phyloP scores from a whole-genome alignment of 1,139 yeast species.

The Spencermartinsiella ligniputridi region DNA sequence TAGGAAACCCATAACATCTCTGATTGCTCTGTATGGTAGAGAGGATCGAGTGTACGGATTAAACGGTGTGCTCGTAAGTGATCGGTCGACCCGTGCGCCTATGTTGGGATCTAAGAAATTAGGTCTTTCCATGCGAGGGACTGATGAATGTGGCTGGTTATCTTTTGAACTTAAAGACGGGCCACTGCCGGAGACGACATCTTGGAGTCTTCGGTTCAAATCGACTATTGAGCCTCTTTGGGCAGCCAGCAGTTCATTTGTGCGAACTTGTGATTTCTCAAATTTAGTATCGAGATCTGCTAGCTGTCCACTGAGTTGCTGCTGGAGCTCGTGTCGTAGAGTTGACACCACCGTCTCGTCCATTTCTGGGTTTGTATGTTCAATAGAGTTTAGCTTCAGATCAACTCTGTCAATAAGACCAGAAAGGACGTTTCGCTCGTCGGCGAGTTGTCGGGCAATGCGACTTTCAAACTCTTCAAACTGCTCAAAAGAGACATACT shows the following conservation, averaged over 20 bases:
- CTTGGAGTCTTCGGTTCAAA: slow-evolving; percentile 5
- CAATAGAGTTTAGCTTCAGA: neutral
- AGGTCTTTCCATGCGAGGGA: slow-evolving; percentile 19
- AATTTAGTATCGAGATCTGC: neutral
- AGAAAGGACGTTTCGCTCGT: neutral
- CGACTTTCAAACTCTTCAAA: slow-evolving; percentile 1
- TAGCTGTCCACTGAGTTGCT: slow-evolving; percentile 1
- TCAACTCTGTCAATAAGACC: neutral
- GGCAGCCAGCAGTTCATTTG: slow-evolving; percentile 9
- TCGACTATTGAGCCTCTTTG: slow-evolving; percentile 8
- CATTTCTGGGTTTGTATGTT: neutral
- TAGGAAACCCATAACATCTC: slow-evolving; percentile 16
- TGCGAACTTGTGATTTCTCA: slow-evolving; percentile 8
- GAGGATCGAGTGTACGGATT: slow-evolving; percentile 21
- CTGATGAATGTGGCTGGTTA: neutral
- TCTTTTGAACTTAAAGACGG: neutral
- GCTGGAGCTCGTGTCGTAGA: slow-evolving; percentile 7
- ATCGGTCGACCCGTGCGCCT: slow-evolving; percentile 31
- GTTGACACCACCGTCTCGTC: neutral
- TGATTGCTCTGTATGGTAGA: slow-evolving; percentile 16
- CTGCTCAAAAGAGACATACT: neutral
- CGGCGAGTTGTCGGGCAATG: neutral
- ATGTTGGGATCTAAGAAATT: slow-evolving; percentile 31
- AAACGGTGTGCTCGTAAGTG: slow-evolving; percentile 27
- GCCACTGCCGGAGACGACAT: slow-evolving; percentile 1